Evolutionary conservation across 2,329 filamentous ascomycete genomes (phyloP).

Genomic region (Epichloe festucae): DNA sequence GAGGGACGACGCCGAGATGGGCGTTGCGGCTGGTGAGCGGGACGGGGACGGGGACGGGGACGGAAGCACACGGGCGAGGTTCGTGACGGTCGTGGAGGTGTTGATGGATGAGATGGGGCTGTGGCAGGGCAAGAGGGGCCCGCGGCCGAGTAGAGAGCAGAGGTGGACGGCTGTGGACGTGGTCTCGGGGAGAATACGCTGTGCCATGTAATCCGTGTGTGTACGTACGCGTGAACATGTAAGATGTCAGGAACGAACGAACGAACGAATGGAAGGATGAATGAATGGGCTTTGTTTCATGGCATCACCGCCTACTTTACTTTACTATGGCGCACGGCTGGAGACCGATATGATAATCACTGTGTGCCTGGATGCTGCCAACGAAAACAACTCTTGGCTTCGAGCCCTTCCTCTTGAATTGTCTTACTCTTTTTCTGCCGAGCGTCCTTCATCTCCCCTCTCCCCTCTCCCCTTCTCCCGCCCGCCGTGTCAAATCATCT

Average conservation of each 20-base stretch:
- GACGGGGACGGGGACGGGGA: too few relatives aligned
- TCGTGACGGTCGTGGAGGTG: conserved; percentile 36
- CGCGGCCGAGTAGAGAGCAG: conserved; percentile 31
- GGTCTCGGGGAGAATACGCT: conserved; percentile 20
- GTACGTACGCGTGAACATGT: too few relatives aligned
- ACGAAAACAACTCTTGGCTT: background rate
- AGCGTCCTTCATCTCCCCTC: background rate
- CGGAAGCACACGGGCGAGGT: conserved; percentile 3
- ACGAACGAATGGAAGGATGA: too few relatives aligned
- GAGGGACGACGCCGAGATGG: conserved; percentile 2
- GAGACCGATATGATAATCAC: too few relatives aligned
- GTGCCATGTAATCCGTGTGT: background rate
- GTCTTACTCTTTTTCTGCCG: background rate
- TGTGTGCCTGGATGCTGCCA: conserved; percentile 1
- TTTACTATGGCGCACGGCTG: too few relatives aligned
- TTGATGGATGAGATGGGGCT: conserved; percentile 36
- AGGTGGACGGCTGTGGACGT: conserved; percentile 39
- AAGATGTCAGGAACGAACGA: too few relatives aligned
- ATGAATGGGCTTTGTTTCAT: too few relatives aligned
- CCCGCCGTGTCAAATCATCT: too few relatives aligned
- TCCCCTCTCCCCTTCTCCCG: too few relatives aligned
- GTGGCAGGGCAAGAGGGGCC: conserved; percentile 25
- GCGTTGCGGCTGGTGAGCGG: too few relatives aligned
- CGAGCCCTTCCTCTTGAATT: background rate
- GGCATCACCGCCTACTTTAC: too few relatives aligned